Conservation (phyloP, 2,329 filamentous ascomycete species). For the Elsinoe arachidis region DNA sequence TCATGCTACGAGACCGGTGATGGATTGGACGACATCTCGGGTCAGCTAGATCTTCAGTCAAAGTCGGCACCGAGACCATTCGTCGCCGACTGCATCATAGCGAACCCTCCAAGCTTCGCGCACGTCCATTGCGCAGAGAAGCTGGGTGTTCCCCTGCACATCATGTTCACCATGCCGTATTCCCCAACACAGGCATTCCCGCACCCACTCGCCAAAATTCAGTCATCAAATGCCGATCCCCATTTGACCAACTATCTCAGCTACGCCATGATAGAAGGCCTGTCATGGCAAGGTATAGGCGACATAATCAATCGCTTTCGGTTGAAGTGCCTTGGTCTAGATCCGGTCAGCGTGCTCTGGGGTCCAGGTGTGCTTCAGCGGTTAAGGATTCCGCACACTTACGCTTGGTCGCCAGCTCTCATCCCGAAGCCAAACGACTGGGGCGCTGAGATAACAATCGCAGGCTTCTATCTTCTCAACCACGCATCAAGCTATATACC, state of each 20-base stretch:
- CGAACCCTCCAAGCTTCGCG: slow-evolving; percentile 69
- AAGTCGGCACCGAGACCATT: slow-evolving; percentile 48
- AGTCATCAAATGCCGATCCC: slow-evolving; percentile 64
- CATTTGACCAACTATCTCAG: slow-evolving; percentile 75
- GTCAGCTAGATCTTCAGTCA: slow-evolving; percentile 34
- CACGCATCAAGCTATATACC: slow-evolving; percentile 56
- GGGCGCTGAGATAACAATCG: slow-evolving; percentile 60
- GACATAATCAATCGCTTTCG: slow-evolving; percentile 87
- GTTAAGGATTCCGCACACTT: slow-evolving; percentile 74
- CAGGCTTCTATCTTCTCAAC: slow-evolving; percentile 68
- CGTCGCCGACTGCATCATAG: slow-evolving; percentile 73
- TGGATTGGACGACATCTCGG: slow-evolving; percentile 45
- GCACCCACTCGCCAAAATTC: slow-evolving; percentile 76
- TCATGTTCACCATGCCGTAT: slow-evolving; percentile 97
- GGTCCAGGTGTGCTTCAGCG: slow-evolving; percentile 71
- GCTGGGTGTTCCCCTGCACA: slow-evolving; percentile 63
- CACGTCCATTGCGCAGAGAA: slow-evolving; percentile 69
- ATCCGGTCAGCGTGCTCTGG: slow-evolving; percentile 70
- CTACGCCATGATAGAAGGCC: slow-evolving; percentile 78
- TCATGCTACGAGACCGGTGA: slow-evolving; percentile 75
- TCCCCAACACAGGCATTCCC: slow-evolving; percentile 77
- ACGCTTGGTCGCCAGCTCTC: slow-evolving; percentile 79
- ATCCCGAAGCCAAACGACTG: slow-evolving; percentile 75
- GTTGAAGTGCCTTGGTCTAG: slow-evolving; percentile 62
- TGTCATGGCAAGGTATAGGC: slow-evolving; percentile 87